Evolutionary conservation across 257 asterid species (phyloP), one percentile per base, ranked within the genome.

Genomic region (Leonotis leonurus): DNA sequence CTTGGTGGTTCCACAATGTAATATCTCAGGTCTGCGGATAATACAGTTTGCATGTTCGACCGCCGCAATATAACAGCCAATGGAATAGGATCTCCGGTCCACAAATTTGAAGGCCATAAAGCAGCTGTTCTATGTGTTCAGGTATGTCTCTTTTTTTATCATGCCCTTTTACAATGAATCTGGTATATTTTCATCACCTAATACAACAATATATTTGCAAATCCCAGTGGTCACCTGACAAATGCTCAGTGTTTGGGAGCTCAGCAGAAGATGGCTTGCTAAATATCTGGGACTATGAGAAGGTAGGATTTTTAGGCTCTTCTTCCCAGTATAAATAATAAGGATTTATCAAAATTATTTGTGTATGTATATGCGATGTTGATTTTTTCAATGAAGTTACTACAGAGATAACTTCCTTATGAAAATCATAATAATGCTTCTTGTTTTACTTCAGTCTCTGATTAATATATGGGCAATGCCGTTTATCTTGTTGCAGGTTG

Each of bases 41-140:
- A 82, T 68, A 65, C 94, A 24, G 95, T 93, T 66, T 79, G 87
- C 77, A 78, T 93, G 97, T 93, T 89, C 82, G 99, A 93, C 79
- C 95, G 99, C 37, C 95, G 97, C 20, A 83, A 70, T 69, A 73
- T 93, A 62, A 79, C 87, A 24, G 67, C 87, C 20, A 80, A 84
- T 77, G 96, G 97, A 63, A 69, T 78, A 22, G 95, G 94, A 44
- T 73, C 73, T 44, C 84, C 94, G 17, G 85, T 93, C 73, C 81
- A 87, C 73, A 82, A 78, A 72, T 93, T 93, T 80, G 83, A 75
- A 77, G 95, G 95, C 56, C 99, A 93, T 68, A 77, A 65, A 55
- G 96, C 91, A 18, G 87, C 99, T 73, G 97, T 93, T 73, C 92
- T 93, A 4, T 87, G 92, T 78, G 97, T 89, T 56, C 99, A 93